Conservation (phyloP, 768 basidiomycete genomes). For the Lanmaoa pseudosensibilis region DNA sequence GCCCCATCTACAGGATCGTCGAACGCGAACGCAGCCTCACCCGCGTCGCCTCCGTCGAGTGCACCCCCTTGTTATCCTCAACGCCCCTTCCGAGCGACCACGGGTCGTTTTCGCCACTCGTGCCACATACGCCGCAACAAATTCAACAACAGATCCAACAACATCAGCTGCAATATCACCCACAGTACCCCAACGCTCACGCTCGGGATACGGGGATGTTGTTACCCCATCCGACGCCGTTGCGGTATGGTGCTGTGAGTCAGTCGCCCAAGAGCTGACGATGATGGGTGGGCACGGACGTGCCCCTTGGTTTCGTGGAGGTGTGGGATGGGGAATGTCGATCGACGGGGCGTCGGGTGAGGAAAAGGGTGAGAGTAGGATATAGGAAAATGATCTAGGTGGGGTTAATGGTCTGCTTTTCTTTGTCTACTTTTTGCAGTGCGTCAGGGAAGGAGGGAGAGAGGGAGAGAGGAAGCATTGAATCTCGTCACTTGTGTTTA, state of each 20-base stretch:
- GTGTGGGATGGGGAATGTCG: background rate
- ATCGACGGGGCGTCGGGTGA: background rate
- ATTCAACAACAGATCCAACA: constrained; percentile 20
- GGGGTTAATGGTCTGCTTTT: no score
- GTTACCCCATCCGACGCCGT: constrained; percentile 6
- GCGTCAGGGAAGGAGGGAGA: no score
- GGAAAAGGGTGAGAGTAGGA: no score
- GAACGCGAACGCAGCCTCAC: constrained; percentile 47
- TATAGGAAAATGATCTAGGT: no score
- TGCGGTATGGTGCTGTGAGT: constrained; percentile 19
- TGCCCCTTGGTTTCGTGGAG: background rate
- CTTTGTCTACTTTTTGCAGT: no score
- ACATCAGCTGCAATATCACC: constrained; percentile 14
- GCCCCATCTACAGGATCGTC: constrained; percentile 43
- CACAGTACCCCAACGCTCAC: background rate
- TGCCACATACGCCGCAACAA: constrained; percentile 20
- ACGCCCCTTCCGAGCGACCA: constrained; percentile 9
- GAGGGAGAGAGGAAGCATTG: no score
- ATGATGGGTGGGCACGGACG: background rate
- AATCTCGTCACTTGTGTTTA: no score
- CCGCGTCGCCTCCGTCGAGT: constrained; percentile 32
- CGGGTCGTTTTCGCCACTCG: constrained; percentile 2
- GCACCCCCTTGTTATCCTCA: constrained; percentile 36
- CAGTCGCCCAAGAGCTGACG: constrained; percentile 15
- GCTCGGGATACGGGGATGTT: constrained; percentile 4